phyloP scores from a whole-genome alignment of 23 red algal genomes.

The Gracilaria domingensis region DNA sequence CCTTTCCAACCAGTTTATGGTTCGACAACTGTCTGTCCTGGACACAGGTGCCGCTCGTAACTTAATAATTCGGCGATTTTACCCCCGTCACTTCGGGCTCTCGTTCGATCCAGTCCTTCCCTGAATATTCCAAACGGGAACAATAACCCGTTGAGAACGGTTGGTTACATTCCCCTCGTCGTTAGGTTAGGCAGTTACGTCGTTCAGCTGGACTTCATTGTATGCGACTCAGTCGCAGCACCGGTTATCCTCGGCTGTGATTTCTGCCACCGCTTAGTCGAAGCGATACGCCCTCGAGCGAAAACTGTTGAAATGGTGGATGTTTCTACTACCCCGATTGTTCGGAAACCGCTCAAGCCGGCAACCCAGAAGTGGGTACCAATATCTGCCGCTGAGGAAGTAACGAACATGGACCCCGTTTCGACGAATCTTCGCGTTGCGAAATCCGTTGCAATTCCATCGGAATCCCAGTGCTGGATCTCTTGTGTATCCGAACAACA shows the following conservation, averaged over 20 bases:
- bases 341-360: neutral
- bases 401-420: neutral
- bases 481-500: neutral
- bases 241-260: conserved; percentile 16
- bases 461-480: neutral
- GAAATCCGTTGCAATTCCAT: neutral
- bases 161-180: neutral
- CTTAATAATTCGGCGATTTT: neutral
- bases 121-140: neutral
- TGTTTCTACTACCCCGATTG: neutral
- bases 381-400: neutral
- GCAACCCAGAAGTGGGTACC: neutral
- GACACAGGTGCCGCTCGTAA: no score
- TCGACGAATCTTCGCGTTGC: neutral
- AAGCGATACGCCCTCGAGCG: neutral
- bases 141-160: neutral
- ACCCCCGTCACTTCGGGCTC: neutral
- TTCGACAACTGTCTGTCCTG: no score
- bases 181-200: neutral
- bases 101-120: neutral
- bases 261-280: neutral
- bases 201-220: neutral
- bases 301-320: neutral
- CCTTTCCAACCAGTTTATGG: conserved; percentile 23
- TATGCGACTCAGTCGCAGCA: neutral